phyloP scores from a whole-genome alignment of 2,329 filamentous ascomycete genomes.

The Sphaerulina musiva region DNA sequence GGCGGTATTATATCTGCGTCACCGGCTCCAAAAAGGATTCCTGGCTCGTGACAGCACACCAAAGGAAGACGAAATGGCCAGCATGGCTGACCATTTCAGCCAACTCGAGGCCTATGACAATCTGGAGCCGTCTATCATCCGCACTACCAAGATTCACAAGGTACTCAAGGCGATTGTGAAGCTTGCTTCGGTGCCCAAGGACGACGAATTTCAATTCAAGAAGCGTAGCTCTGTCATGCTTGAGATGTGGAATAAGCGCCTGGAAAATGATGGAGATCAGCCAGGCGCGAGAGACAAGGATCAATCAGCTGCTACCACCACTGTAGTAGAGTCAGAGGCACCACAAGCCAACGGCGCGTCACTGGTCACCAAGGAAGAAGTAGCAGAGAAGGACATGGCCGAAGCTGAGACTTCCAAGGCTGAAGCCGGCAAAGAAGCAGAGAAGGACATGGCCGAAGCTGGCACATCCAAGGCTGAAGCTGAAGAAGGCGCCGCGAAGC shows the following conservation, averaged over 20 bases:
- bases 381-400: slow-evolving; percentile 2
- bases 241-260: slow-evolving; percentile 80
- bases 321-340: slow-evolving; percentile 18
- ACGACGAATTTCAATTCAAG: slow-evolving; percentile 87
- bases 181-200: slow-evolving; percentile 74
- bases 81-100: slow-evolving; percentile 68
- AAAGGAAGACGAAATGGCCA: slow-evolving; percentile 76
- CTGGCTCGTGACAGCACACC: slow-evolving; percentile 76
- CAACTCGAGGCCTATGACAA: slow-evolving; percentile 77
- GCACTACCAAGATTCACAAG: slow-evolving; percentile 95
- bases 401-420: slow-evolving; percentile 27
- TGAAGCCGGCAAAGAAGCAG: slow-evolving; percentile 27
- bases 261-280: slow-evolving; percentile 41
- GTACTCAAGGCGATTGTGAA: slow-evolving; percentile 92
- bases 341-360: slow-evolving; percentile 18
- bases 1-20: slow-evolving; percentile 81
- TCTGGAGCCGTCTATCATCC: slow-evolving; percentile 82
- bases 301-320: slow-evolving; percentile 1
- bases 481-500: slow-evolving; percentile 13
- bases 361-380: slow-evolving; percentile 28
- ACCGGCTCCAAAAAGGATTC: slow-evolving; percentile 92
- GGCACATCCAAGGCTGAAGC: slow-evolving; percentile 9
- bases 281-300: slow-evolving; percentile 35
- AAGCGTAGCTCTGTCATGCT: slow-evolving; percentile 70
- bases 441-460: slow-evolving; percentile 7